Percentiles rank a stretch among this genome's conserved stretches.
These are phyloP conservation scores for Candida succiphila DNA, from an alignment of 805 yeast genomes.

Conservation along the genomic window DNA sequence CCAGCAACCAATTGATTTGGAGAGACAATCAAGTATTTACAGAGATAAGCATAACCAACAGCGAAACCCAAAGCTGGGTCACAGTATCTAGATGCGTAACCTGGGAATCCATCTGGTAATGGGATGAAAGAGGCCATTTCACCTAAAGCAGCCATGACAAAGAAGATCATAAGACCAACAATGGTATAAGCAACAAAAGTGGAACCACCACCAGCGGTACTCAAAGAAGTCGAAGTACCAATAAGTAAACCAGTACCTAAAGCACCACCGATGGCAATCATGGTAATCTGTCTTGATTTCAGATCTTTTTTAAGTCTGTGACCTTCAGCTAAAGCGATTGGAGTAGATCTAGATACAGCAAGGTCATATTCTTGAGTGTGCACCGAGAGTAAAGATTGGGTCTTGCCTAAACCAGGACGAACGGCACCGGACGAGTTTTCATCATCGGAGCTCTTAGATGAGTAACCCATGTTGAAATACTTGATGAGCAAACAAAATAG, in stretches of 20 bases:
- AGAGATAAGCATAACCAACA: slow-evolving; percentile 42
- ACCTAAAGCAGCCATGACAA: slow-evolving; percentile 50
- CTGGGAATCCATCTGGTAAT: slow-evolving; percentile 45
- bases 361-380: slow-evolving; percentile 38
- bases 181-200: slow-evolving; percentile 53
- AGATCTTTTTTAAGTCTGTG: slow-evolving; percentile 34
- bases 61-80: slow-evolving; percentile 48
- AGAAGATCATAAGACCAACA: slow-evolving; percentile 63
- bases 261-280: slow-evolving; percentile 76
- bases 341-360: slow-evolving; percentile 34
- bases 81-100: slow-evolving; percentile 41
- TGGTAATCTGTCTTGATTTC: slow-evolving; percentile 41
- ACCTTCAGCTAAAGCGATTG: slow-evolving; percentile 30
- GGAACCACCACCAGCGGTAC: slow-evolving; percentile 63
- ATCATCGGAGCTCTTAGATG: no score
- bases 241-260: slow-evolving; percentile 73
- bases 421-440: background rate
- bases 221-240: slow-evolving; percentile 64
- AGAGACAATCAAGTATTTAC: slow-evolving; percentile 42
- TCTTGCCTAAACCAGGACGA: background rate
- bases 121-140: slow-evolving; percentile 49
- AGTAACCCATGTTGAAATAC: no score
- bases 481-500: no score
- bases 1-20: slow-evolving; percentile 53
- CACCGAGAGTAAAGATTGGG: slow-evolving; percentile 11